Evolutionary conservation across 192 early-diverging fungal species (phyloP).

Genomic region (Entrophospora sp.): DNA sequence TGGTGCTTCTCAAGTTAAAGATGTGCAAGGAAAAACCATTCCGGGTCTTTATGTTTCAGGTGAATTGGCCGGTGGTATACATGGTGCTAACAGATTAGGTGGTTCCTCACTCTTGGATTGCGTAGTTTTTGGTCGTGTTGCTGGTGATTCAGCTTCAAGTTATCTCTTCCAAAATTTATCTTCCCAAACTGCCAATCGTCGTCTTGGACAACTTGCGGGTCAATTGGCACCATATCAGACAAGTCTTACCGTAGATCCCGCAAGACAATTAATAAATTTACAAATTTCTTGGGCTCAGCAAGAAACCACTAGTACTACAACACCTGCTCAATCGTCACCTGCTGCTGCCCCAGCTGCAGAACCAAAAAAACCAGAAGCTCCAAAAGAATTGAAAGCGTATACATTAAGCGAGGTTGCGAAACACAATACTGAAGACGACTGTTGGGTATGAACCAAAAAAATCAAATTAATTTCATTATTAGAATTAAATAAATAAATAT

Average conservation of each 20-base stretch:
- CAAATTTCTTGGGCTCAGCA: slow-evolving; percentile 39
- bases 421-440: slow-evolving; percentile 44
- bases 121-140: slow-evolving; percentile 92
- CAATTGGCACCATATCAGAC: slow-evolving; percentile 58
- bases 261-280: slow-evolving; percentile 33
- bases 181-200: slow-evolving; percentile 42
- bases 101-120: slow-evolving; percentile 91
- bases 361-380: slow-evolving; percentile 21
- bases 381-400: slow-evolving; percentile 36
- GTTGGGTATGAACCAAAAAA: no score
- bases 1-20: slow-evolving; percentile 54
- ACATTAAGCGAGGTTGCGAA: slow-evolving; percentile 70
- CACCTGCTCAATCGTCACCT: no score
- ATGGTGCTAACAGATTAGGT: slow-evolving; percentile 91
- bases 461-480: no score
- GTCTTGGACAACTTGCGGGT: slow-evolving; percentile 56
- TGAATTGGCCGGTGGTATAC: slow-evolving; percentile 91
- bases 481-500: no score
- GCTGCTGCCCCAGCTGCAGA: no score
- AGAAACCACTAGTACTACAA: no score
- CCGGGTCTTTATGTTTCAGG: slow-evolving; percentile 83
- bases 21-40: slow-evolving; percentile 44
- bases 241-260: slow-evolving; percentile 46
- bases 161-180: slow-evolving; percentile 49
- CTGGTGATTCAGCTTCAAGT: slow-evolving; percentile 60